A percentile compares a stretch with the other conserved stretches of the same genome.
Conservation (phyloP, 202 grass and related monocot genomes). For the Digitaria exilis region DNA sequence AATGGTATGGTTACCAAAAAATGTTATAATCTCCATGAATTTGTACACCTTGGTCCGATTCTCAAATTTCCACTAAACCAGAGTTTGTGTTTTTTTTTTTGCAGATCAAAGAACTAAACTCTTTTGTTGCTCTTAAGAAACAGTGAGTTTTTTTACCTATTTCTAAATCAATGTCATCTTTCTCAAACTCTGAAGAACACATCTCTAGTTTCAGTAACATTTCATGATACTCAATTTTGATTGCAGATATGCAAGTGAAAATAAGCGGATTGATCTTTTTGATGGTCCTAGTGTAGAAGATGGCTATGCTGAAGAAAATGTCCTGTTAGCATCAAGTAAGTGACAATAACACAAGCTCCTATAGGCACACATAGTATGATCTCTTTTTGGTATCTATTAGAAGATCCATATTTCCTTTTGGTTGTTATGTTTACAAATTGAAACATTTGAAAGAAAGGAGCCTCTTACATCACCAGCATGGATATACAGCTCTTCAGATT, state of each 20-base stretch:
- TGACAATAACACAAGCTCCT: background rate
- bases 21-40: background rate
- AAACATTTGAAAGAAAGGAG: conserved; percentile 28
- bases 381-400: background rate
- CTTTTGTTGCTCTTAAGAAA: conserved; percentile 97
- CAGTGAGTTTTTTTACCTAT: conserved; percentile 75
- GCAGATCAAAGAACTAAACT: conserved; percentile 98
- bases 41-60: conserved; percentile 20
- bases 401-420: background rate
- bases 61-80: conserved; percentile 9
- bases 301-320: conserved; percentile 92
- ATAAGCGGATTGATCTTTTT: conserved; percentile 88
- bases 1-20: conserved; percentile 47
- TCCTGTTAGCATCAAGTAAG: conserved; percentile 84
- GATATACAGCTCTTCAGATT: conserved; percentile 23
- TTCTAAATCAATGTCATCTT: background rate
- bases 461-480: background rate
- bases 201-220: background rate
- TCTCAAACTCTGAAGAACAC: background rate
- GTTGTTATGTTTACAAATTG: background rate
- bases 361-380: conserved; percentile 21
- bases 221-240: conserved; percentile 19
- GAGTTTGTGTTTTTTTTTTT: conserved; percentile 43
- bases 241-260: conserved; percentile 83
- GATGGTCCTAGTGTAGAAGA: conserved; percentile 74